Evolutionary conservation across 495 filamentous ascomycete genomes (phyloP), one percentile per base, ranked within the genome.

Genomic region (Talaromyces trachyspermus): DNA sequence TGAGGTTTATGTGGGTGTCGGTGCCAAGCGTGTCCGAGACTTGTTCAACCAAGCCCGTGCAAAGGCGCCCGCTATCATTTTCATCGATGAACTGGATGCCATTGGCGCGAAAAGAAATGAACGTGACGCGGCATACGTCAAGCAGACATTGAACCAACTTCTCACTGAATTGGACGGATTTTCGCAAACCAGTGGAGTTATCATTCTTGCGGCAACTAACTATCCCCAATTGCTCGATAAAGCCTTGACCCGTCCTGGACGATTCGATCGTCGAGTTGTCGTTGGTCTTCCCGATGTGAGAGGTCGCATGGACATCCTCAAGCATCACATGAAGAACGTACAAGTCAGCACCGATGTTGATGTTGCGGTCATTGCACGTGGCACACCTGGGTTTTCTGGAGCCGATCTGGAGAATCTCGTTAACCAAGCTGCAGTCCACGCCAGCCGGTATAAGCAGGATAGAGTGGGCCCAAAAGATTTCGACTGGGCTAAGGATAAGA

Each of bases 151-250:
- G 52, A 98, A 98, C 58, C 94, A 98, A 65, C 79, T 98, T 30
- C 80, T 98, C 14, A 96, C 92, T n/a, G 94, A 98, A 59, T 80
- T 98, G 29, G 92, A 98, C 58, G 92, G 92, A 41, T 98, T 98
- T 61, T 88, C 91, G 18, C 91, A 95, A 60, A 86, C 83, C 54
- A 92, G 81, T 38, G 86, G 89, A 51, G 90, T 98, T 32, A 95
- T 98, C 59, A 88, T 98, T 57, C 78, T 98, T 42, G 92, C 81
- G 30, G 92, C 92, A 0, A 98, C 92, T 45, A 98, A 98, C 64
- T 95, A 95, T 60, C 92, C 94, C 17, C 79, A 96, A 61, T 65
- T 89, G 7, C 79, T 98, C 17, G 92, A 98, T 66, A 95, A 95
- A 63, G 92, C 92, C 27, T 71, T 98, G 43, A 95, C 89, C 25